A percentile compares a stretch with the other conserved stretches of the same genome.
Conservation (phyloP, 2,329 filamentous ascomycete genomes). For the Alternaria gansuensis region DNA sequence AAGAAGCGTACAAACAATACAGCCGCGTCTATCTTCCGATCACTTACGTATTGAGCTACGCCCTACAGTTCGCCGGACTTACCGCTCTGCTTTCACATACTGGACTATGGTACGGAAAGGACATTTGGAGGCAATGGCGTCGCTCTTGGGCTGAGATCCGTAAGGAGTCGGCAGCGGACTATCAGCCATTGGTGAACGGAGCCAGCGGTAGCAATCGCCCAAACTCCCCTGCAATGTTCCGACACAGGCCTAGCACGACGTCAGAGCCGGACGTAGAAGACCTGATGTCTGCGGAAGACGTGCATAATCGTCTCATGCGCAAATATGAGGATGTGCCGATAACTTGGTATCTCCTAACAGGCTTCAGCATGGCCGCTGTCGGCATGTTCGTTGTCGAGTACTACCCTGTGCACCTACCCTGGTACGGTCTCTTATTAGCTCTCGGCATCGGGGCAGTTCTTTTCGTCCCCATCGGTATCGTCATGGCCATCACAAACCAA, state of each 20-base stretch:
- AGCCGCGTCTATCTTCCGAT: constrained; percentile 86
- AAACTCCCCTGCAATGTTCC: constrained; percentile 30
- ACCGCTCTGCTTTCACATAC: constrained; percentile 84
- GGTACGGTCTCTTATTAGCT: constrained; percentile 84
- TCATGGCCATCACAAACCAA: constrained; percentile 92
- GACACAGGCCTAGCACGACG: constrained; percentile 41
- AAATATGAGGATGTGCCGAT: constrained; percentile 83
- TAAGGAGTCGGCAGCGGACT: constrained; percentile 40
- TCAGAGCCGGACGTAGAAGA: constrained; percentile 56
- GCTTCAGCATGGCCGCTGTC: constrained; percentile 76
- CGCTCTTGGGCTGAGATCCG: constrained; percentile 71
- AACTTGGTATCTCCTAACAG: constrained; percentile 81
- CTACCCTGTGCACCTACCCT: constrained; percentile 78
- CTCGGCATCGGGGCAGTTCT: constrained; percentile 80
- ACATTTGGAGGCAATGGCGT: constrained; percentile 81
- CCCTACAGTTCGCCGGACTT: constrained; percentile 83
- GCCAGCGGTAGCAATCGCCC: constrained; percentile 48
- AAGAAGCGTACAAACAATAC: constrained; percentile 78
- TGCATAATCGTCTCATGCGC: constrained; percentile 84
- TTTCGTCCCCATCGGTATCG: constrained; percentile 90
- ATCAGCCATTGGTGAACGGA: constrained; percentile 46
- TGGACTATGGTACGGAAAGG: constrained; percentile 81
- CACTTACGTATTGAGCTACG: constrained; percentile 87
- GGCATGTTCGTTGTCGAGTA: constrained; percentile 88
- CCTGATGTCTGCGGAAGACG: constrained; percentile 76